Evolutionary conservation across 345 rosid genomes (phyloP), one percentile per base, ranked within the genome.

Genomic region (Aquilaria yunnanensis): DNA sequence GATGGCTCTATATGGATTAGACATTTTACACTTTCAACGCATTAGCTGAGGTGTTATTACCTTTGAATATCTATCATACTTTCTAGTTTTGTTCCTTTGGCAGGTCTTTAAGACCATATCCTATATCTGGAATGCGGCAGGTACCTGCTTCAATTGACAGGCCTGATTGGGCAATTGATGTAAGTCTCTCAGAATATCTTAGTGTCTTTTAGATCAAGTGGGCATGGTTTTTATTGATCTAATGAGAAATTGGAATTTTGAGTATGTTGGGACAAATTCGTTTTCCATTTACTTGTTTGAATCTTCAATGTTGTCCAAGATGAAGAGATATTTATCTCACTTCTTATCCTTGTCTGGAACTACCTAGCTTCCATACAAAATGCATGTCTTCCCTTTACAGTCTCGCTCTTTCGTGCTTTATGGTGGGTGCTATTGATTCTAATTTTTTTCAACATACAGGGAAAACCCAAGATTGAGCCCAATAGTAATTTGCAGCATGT

Each of bases 121-220:
- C 85, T 16, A 84, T 90, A 64, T 94, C 96, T 59, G 60, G 77
- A 51, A 75, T 63, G 66, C 89, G 81, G 61, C 12, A 50, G 53
- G 85, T 90, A 60, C 97, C 97, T 72, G 74, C 76, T 61, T 81
- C 73, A 62, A 77, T 94, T 50, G 86, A 83, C 5, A 74, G 60
- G 71, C 97, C 97, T 74, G 97, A 90, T 66, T 90, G 97, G 99
- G 99, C 96, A 51, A 46, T 76, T 67, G 95, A 88, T 78, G 99
- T 94, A 66, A 90, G 96, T 76, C 37, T 47, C 47, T 29, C 14
- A 60, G 30, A 12, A 31, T 54, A 30, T 10, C 63, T 63, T 60
- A 43, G 51, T 37, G 49, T 32, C 10, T 41, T 12, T n/a, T 62
- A 6, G 48, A n/a, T 37, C 8, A 37, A 37, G 43, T 37, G 43